Conservation (phyloP, 768 basidiomycete species). For the Macrolepiota fuliginosa region DNA sequence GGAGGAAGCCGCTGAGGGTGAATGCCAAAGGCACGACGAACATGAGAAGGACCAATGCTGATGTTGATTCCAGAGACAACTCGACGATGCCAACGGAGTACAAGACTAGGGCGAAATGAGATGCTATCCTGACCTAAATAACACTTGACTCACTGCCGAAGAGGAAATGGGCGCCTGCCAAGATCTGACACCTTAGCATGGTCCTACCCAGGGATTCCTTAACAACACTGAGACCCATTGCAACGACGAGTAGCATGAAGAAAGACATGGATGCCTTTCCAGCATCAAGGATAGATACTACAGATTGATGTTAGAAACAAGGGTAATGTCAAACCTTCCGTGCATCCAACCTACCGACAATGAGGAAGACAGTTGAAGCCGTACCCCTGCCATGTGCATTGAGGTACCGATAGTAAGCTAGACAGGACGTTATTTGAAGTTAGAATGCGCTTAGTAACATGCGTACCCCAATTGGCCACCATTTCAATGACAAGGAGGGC, state of each 20-base stretch:
- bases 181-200: slow-evolving; percentile 80
- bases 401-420: slow-evolving; percentile 92
- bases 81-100: slow-evolving; percentile 96
- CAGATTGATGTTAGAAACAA: slow-evolving; percentile 10
- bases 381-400: slow-evolving; percentile 80
- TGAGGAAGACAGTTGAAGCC: slow-evolving; percentile 84
- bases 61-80: slow-evolving; percentile 87
- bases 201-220: slow-evolving; percentile 81
- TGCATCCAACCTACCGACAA: slow-evolving; percentile 63
- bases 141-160: slow-evolving; percentile 80
- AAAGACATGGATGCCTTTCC: slow-evolving; percentile 93
- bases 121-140: background rate
- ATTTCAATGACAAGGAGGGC: slow-evolving; percentile 90
- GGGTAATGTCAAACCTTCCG: background rate
- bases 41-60: slow-evolving; percentile 77
- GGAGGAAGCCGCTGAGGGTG: slow-evolving; percentile 91
- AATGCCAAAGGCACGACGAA: slow-evolving; percentile 95
- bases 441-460: background rate
- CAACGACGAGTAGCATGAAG: slow-evolving; percentile 92
- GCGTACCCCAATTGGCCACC: slow-evolving; percentile 84
- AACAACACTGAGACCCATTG: slow-evolving; percentile 90
- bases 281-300: slow-evolving; percentile 93
- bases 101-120: slow-evolving; percentile 48
- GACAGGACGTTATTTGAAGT: slow-evolving; percentile 12
- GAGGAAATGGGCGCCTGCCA: slow-evolving; percentile 85